Evolutionary conservation across 352 stramenopile species (phyloP), one percentile per base, ranked within the genome.

Genomic region (Pythium rhizo-oryzae): DNA sequence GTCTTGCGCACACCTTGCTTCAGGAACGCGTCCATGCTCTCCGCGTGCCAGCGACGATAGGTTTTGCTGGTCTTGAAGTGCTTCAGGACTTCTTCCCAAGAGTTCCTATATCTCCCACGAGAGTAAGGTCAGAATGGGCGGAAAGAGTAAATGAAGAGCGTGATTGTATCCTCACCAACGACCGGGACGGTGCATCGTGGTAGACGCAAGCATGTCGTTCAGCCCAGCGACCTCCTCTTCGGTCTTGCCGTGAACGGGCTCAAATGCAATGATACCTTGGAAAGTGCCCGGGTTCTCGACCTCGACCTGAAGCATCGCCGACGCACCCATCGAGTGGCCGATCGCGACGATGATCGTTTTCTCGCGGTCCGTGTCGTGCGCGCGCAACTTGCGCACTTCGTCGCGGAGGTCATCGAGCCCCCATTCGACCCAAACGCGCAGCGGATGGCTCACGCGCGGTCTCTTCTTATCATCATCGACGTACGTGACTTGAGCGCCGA

Each of bases 201-300:
- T 33, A 1, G 67, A 59, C 21, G 64, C 61, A 19, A 74, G 59
- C 60, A 66, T 66, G 25, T 69, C 56, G 0, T 44, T 58, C 18
- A 69, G 43, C 1, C 18, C 41, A 13, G 56, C 19, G 1, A 74
- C 5, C 25, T 65, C 35, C 2, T 71, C 64, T 5, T 54, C 13
- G 1, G 46, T 61, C 47, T 57, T 62, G 1, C 54, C 58, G 23
- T 71, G 51, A 4, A 80, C 70, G 39, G 76, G 78, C 35, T 85
- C 78, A 52, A 85, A 85, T 8, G 77, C 56, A 13, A 77, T 71
- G 35, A 85, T 72, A 1, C 65, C 61, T 2, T 75, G 54, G 51
- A 85, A 82, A 0, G 76, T 83, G 16, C 78, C 78, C 1, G 78
- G 78, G 35, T 76, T 69, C 13, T 63, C 62, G 21, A 80, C 51